Conservation (phyloP, 139 green algal genomes). For the Chlorella vulgaris region DNA sequence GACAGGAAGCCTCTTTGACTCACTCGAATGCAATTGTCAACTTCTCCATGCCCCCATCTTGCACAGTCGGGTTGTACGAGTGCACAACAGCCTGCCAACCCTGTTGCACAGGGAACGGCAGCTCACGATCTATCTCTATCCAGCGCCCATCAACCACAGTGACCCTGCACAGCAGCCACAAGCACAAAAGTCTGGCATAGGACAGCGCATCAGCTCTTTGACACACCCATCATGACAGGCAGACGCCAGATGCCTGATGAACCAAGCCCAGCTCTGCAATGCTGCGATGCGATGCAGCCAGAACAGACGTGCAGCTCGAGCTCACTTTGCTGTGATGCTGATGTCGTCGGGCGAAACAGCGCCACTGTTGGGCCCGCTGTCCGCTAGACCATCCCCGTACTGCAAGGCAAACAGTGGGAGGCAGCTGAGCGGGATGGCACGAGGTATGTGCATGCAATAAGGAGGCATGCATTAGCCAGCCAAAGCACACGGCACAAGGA, state of each 20-base stretch:
- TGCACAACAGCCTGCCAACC: constrained; percentile 8
- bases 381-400: background rate
- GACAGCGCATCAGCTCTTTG: background rate
- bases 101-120: constrained; percentile 9
- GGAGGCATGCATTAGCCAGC: background rate
- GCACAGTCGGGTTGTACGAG: background rate
- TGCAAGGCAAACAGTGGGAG: no score
- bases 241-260: no score
- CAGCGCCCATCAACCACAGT: background rate
- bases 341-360: background rate
- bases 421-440: background rate
- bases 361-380: background rate
- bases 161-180: background rate
- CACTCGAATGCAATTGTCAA: constrained; percentile 21
- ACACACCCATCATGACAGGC: no score
- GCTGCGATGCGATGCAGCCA: no score
- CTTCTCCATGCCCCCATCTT: background rate
- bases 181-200: background rate
- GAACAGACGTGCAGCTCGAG: background rate
- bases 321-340: background rate
- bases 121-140: constrained; percentile 7
- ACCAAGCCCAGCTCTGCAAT: no score
- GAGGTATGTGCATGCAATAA: background rate
- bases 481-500: background rate
- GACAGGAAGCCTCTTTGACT: background rate